A percentile compares a stretch with the other conserved stretches of the same genome.
These are phyloP conservation scores for Lactifluus rugatus DNA, from an alignment of 768 basidiomycete species.

Conservation along the genomic window DNA sequence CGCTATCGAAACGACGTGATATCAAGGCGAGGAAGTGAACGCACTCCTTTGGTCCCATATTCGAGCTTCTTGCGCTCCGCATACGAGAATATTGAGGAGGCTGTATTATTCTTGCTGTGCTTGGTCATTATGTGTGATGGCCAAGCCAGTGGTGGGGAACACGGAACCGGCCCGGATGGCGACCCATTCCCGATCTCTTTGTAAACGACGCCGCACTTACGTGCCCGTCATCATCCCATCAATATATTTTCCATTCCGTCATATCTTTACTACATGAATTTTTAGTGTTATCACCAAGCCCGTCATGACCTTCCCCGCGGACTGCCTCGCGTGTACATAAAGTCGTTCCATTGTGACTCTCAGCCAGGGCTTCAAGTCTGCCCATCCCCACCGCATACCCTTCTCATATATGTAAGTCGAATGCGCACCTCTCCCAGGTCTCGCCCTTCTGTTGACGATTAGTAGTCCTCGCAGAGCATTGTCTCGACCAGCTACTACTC, in stretches of 20 bases:
- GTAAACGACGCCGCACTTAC: neutral
- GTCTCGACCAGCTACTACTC: too few relatives aligned
- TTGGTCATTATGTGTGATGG: constrained; percentile 51
- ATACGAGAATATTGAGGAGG: constrained; percentile 82
- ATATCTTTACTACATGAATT: neutral
- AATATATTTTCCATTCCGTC: neutral
- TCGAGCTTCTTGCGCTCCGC: constrained; percentile 80
- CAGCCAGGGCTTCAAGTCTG: too few relatives aligned
- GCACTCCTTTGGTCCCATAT: constrained; percentile 73
- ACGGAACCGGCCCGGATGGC: neutral
- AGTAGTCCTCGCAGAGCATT: neutral
- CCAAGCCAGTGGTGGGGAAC: too few relatives aligned
- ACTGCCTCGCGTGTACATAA: neutral
- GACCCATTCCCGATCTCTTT: neutral
- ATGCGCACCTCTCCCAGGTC: neutral
- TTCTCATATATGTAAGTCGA: neutral
- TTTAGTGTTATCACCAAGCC: neutral
- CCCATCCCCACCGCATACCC: neutral
- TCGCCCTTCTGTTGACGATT: neutral
- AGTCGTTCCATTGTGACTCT: neutral
- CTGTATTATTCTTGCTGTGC: constrained; percentile 86
- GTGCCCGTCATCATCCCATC: neutral
- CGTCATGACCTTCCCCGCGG: neutral
- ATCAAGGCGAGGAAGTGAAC: constrained; percentile 17
- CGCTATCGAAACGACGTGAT: neutral